Evolutionary conservation across 2,329 filamentous ascomycete species (phyloP).

Genomic region (Fusarium staphyleae): DNA sequence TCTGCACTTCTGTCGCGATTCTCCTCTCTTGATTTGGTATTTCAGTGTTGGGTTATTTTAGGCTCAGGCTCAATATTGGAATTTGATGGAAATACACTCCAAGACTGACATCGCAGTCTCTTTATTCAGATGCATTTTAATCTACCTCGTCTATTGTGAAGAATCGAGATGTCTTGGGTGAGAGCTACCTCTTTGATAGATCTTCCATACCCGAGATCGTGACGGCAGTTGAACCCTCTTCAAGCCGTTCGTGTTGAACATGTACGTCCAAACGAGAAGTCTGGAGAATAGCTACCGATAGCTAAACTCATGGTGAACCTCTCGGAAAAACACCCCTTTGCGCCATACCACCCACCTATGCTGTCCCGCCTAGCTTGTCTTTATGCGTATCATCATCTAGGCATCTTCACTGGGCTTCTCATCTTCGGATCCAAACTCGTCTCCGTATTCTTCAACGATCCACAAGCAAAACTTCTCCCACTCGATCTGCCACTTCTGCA

Average conservation of each 20-base stretch:
- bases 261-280: slow-evolving; percentile 5
- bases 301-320: slow-evolving; percentile 6
- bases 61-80: slow-evolving; percentile 5
- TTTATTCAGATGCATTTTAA: not conserved
- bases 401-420: slow-evolving; percentile 2
- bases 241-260: slow-evolving; percentile 27
- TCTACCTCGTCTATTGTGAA: not conserved
- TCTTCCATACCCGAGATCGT: not conserved
- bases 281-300: not conserved
- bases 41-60: slow-evolving; percentile 2
- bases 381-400: not conserved
- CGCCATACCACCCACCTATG: not conserved
- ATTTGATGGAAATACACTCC: slow-evolving; percentile 7
- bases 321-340: slow-evolving; percentile 7
- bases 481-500: slow-evolving; percentile 79
- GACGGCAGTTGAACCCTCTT: slow-evolving; percentile 22
- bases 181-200: not conserved
- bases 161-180: not conserved
- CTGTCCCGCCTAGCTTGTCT: slow-evolving; percentile 13
- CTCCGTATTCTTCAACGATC: slow-evolving; percentile 79
- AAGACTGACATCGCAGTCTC: slow-evolving; percentile 10
- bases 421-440: slow-evolving; percentile 61
- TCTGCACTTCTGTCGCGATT: not conserved
- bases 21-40: slow-evolving; percentile 4
- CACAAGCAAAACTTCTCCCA: slow-evolving; percentile 94